Percentiles rank a stretch among this genome's conserved stretches.
These are phyloP conservation scores for Schizonepeta tenuifolia DNA, from an alignment of 257 asterid genomes.

Conservation along the genomic window DNA sequence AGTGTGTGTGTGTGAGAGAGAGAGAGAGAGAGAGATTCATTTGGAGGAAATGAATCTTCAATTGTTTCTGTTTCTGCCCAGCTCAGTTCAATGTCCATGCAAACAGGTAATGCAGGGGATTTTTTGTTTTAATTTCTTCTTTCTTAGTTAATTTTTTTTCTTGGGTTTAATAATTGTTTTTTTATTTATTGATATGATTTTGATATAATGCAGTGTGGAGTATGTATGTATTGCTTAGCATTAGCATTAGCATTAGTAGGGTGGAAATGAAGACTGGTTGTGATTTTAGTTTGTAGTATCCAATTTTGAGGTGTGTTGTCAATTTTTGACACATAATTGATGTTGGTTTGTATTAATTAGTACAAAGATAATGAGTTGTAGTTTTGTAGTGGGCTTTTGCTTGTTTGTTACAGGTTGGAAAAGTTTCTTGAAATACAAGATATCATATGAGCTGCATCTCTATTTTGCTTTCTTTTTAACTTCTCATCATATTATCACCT, in stretches of 20 bases:
- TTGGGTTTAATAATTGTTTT: too few relatives aligned
- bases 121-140: not conserved
- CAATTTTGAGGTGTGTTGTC: constrained; percentile 54
- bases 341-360: constrained; percentile 35
- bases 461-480: not conserved
- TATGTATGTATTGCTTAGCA: constrained; percentile 1
- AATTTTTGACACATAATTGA: constrained; percentile 23
- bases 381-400: constrained; percentile 26
- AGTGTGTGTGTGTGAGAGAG: not conserved
- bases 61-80: constrained; percentile 31
- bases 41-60: constrained; percentile 1
- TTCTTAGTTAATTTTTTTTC: not conserved
- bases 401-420: constrained; percentile 32
- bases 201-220: constrained; percentile 46
- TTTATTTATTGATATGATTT: not conserved
- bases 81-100: constrained; percentile 33
- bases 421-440: constrained; percentile 32
- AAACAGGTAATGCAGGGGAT: constrained; percentile 33
- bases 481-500: not conserved
- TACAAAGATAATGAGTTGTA: constrained; percentile 28
- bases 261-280: constrained; percentile 43
- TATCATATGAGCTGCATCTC: not conserved
- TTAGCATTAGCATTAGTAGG: not conserved
- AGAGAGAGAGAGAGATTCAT: not conserved
- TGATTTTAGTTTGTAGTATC: constrained; percentile 38